phyloP scores from a whole-genome alignment of 2,329 filamentous ascomycete species.

The Xylaria sp. region DNA sequence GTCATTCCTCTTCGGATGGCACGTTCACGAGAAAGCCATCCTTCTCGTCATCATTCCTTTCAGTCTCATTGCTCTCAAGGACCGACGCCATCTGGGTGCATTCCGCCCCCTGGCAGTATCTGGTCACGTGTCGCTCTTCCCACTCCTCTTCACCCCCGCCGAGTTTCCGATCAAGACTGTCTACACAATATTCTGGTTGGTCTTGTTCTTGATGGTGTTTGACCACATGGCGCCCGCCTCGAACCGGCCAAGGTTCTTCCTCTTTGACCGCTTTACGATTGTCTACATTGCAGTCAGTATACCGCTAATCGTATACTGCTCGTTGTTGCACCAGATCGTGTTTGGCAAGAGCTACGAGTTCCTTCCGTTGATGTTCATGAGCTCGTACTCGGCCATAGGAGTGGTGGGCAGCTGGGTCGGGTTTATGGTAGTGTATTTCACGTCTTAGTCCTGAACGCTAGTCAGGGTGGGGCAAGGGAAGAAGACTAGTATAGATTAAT shows the following conservation, averaged over 20 bases:
- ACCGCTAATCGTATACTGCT: slow-evolving; percentile 86
- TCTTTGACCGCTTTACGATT: slow-evolving; percentile 88
- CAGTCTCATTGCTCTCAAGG: slow-evolving; percentile 85
- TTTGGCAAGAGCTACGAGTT: slow-evolving; percentile 88
- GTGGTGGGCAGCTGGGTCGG: slow-evolving; percentile 95
- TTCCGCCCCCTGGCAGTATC: slow-evolving; percentile 91
- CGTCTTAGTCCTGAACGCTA: slow-evolving; percentile 45
- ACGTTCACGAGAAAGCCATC: slow-evolving; percentile 97
- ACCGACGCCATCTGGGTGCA: slow-evolving; percentile 86
- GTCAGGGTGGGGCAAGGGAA: not conserved
- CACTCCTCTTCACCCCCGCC: slow-evolving; percentile 84
- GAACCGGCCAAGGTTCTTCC: slow-evolving; percentile 76
- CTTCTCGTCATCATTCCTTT: slow-evolving; percentile 94
- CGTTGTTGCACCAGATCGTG: slow-evolving; percentile 77
- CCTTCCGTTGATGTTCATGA: slow-evolving; percentile 94
- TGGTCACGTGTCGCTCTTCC: slow-evolving; percentile 93
- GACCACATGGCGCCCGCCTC: slow-evolving; percentile 86
- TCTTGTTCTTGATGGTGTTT: slow-evolving; percentile 83
- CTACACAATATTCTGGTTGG: slow-evolving; percentile 91
- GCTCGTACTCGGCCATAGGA: slow-evolving; percentile 91
- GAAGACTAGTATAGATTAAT: slow-evolving; percentile 5
- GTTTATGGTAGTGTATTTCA: slow-evolving; percentile 90
- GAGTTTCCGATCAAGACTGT: slow-evolving; percentile 94
- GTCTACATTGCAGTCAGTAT: slow-evolving; percentile 89
- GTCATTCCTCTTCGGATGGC: slow-evolving; percentile 97